Evolutionary conservation across 257 asterid genomes (phyloP).

Genomic region (Salvia miltiorrhiza): DNA sequence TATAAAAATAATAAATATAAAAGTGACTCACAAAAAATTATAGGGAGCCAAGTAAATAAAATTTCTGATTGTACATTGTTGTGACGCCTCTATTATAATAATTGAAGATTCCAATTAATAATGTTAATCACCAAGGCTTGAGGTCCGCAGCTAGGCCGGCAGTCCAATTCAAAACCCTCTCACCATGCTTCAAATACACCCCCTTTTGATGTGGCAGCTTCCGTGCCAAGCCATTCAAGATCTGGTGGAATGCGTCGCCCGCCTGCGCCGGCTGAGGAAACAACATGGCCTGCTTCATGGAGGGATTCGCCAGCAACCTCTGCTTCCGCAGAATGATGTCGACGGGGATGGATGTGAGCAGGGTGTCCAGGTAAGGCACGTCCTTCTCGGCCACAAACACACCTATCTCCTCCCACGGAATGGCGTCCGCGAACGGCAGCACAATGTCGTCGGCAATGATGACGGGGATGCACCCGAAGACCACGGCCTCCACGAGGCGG

Average conservation of each 20-base stretch:
- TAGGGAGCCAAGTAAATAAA: too few relatives aligned
- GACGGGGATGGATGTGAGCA: conserved; percentile 36
- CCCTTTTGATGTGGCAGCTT: conserved; percentile 30
- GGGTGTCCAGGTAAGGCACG: conserved; percentile 38
- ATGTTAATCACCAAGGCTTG: conserved; percentile 81
- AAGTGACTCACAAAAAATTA: too few relatives aligned
- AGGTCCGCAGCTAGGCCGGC: conserved; percentile 40
- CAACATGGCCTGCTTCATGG: conserved; percentile 45
- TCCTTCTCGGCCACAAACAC: conserved; percentile 36
- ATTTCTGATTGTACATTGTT: too few relatives aligned
- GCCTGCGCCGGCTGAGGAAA: conserved; percentile 50
- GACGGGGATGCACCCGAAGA: conserved; percentile 71
- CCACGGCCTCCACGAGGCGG: conserved; percentile 66
- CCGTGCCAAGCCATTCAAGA: conserved; percentile 61
- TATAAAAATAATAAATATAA: too few relatives aligned
- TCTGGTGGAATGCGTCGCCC: conserved; percentile 69
- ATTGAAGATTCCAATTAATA: too few relatives aligned
- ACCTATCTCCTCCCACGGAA: conserved; percentile 44
- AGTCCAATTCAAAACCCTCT: conserved; percentile 34
- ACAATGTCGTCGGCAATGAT: conserved; percentile 77
- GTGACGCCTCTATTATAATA: too few relatives aligned
- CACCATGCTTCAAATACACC: conserved; percentile 24
- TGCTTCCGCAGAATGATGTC: conserved; percentile 52
- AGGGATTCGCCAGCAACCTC: conserved; percentile 42
- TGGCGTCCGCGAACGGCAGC: conserved; percentile 56